Evolutionary conservation across 2,329 filamentous ascomycete species (phyloP).

Genomic region (Colletotrichum tabaci): DNA sequence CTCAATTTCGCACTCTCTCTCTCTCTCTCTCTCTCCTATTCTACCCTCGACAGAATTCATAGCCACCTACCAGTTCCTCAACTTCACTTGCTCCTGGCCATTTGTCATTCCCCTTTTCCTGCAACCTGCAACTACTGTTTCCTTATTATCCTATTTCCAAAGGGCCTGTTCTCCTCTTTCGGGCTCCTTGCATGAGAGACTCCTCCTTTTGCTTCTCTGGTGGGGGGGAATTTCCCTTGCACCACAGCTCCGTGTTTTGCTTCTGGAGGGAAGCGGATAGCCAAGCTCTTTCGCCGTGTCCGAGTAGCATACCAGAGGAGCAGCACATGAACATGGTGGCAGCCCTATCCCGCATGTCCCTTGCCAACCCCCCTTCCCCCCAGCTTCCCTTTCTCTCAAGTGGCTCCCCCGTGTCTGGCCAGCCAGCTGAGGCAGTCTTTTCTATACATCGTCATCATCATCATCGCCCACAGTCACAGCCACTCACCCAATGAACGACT

Average conservation of each 20-base stretch:
- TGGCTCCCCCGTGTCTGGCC: conserved; percentile 8
- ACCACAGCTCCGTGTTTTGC: conserved; percentile 20
- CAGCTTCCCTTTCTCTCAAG: neutral
- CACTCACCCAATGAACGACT: conserved; percentile 37
- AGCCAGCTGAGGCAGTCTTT: conserved; percentile 32
- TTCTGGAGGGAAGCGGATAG: conserved; percentile 24
- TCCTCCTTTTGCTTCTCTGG: conserved; percentile 24
- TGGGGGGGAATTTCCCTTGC: neutral
- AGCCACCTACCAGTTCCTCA: conserved; percentile 1
- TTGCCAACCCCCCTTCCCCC: conserved; percentile 13
- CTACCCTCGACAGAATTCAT: conserved; percentile 11
- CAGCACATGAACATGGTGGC: conserved; percentile 27
- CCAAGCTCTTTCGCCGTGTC: conserved; percentile 27
- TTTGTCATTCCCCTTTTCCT: conserved; percentile 38
- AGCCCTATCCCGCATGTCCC: conserved; percentile 24
- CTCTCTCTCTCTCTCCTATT: conserved; percentile 12
- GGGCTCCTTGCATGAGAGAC: conserved; percentile 32
- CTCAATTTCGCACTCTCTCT: conserved; percentile 22
- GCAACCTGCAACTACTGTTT: conserved; percentile 16
- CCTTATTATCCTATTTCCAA: conserved; percentile 17
- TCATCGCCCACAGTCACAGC: conserved; percentile 26
- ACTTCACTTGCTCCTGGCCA: conserved; percentile 14
- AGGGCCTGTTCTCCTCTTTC: conserved; percentile 7
- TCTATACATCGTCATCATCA: conserved; percentile 23
- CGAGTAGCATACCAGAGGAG: conserved; percentile 27